phyloP scores from a whole-genome alignment of 805 yeast species.

The Zygosaccharomyces pseudorouxii region DNA sequence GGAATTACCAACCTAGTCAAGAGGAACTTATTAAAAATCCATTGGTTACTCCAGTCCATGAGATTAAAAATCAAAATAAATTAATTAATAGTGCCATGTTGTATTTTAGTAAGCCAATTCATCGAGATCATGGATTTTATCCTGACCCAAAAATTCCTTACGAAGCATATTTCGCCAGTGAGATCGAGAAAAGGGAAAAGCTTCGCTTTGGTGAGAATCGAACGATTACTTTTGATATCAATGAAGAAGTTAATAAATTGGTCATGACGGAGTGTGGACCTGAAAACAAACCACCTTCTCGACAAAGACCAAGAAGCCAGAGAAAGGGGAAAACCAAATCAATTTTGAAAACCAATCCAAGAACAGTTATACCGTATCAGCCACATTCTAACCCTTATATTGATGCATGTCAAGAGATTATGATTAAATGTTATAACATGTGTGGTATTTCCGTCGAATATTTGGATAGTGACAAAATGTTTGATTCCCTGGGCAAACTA shows the following conservation, averaged over 20 bases:
- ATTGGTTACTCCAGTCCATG: constrained; percentile 3
- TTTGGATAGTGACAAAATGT: constrained; percentile 2
- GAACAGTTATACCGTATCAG: not conserved
- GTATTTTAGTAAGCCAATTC: not conserved
- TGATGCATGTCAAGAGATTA: constrained; percentile 3
- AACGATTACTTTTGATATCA: constrained; percentile 4
- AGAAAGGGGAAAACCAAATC: not conserved
- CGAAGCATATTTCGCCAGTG: constrained; percentile 3
- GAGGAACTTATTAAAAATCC: not conserved
- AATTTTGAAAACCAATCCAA: not conserved
- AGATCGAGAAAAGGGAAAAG: constrained; percentile 4
- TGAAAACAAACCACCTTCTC: not conserved
- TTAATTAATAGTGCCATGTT: constrained; percentile 7
- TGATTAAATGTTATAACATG: constrained; percentile 8
- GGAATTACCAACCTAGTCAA: not conserved
- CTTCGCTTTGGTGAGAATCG: constrained; percentile 8
- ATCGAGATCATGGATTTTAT: constrained; percentile 3
- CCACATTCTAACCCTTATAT: constrained; percentile 1
- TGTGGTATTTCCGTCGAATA: constrained; percentile 8
- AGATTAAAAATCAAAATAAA: constrained; percentile 5
- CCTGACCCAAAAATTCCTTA: constrained; percentile 1
- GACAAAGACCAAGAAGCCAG: not conserved
- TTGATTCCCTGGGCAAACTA: constrained; percentile 1
- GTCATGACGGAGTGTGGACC: not conserved
- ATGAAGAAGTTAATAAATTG: not conserved